Conservation (phyloP, 1,284 basidiomycete genomes). For the Porphyrellus sp. region DNA sequence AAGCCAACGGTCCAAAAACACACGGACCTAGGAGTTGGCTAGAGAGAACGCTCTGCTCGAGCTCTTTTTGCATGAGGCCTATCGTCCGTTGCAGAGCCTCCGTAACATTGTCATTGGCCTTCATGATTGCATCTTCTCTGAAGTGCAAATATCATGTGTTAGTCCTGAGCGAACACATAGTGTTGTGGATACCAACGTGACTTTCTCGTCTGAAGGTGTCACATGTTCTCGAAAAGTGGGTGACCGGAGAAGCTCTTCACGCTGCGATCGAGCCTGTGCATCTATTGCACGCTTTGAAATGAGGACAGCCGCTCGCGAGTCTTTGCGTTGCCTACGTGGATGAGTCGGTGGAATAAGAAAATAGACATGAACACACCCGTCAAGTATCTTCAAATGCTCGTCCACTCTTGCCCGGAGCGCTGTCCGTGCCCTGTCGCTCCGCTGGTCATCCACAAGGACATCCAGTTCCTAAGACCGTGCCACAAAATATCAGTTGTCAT, state of each 20-base stretch:
- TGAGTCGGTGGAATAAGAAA: conserved; percentile 19
- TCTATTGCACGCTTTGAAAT: conserved; percentile 72
- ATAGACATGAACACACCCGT: conserved; percentile 44
- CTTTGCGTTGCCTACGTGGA: conserved; percentile 52
- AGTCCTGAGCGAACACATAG: neutral
- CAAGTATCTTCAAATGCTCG: conserved; percentile 45
- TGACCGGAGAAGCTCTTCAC: conserved; percentile 63
- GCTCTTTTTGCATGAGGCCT: conserved; percentile 82
- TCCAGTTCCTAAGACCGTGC: conserved; percentile 51
- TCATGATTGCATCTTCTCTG: conserved; percentile 85
- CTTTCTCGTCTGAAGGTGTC: conserved; percentile 47
- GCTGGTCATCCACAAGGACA: conserved; percentile 64
- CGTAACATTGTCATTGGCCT: conserved; percentile 84
- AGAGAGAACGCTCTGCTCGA: conserved; percentile 84
- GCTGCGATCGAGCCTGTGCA: conserved; percentile 49
- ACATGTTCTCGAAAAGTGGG: conserved; percentile 45
- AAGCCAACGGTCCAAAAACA: neutral
- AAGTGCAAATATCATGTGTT: conserved; percentile 2
- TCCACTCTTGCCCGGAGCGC: conserved; percentile 53
- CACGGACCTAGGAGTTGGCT: conserved; percentile 78
- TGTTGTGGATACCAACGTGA: conserved; percentile 42
- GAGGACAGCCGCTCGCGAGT: conserved; percentile 63
- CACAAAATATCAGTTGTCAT: conserved; percentile 5
- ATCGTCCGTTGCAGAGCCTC: conserved; percentile 82
- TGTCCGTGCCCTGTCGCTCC: conserved; percentile 48